Conservation (phyloP, 345 rosid species). For the Salix brachista region DNA sequence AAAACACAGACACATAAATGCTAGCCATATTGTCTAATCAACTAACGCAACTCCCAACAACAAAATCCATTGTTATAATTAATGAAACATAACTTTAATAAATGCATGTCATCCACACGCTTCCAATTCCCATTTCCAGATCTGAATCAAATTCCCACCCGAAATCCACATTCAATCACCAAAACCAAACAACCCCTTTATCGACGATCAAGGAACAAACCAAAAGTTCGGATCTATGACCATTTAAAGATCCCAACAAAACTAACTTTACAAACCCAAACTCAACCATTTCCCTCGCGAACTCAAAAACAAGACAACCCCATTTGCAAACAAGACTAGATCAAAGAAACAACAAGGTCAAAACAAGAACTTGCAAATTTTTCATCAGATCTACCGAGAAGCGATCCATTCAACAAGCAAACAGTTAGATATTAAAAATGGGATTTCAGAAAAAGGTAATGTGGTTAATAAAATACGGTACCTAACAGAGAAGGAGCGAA, state of each 20-base stretch:
- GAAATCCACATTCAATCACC: neutral
- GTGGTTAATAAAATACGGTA: neutral
- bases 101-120: neutral
- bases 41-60: neutral
- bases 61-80: neutral
- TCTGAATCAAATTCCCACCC: neutral
- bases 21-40: neutral
- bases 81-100: neutral
- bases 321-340: neutral
- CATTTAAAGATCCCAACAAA: neutral
- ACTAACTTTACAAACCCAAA: neutral
- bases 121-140: constrained; percentile 3
- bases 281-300: neutral
- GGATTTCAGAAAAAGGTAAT: neutral
- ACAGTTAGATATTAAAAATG: neutral
- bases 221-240: neutral
- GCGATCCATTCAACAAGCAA: neutral
- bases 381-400: neutral
- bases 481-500: constrained; percentile 2
- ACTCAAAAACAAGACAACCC: neutral
- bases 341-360: neutral
- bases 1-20: neutral
- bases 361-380: neutral
- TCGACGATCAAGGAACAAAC: neutral
- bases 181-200: neutral